Evolutionary conservation across 192 early-diverging fungal species (phyloP).

Genomic region (Coemansia sp.): DNA sequence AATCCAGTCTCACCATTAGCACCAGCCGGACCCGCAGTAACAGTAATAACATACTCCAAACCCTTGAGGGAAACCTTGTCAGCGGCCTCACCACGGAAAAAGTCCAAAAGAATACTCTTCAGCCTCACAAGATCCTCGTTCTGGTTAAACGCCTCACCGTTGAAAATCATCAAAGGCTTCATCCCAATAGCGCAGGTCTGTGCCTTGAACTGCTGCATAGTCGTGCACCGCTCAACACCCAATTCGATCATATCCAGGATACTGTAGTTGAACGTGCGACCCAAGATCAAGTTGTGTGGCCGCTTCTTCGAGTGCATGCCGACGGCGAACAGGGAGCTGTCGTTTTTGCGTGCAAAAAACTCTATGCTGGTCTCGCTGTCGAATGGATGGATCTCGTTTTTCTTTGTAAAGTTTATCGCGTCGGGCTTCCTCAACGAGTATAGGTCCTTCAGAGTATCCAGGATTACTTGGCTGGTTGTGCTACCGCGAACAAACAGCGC

Average conservation of each 20-base stretch:
- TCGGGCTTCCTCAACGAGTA: conserved; percentile 90
- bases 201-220: conserved; percentile 76
- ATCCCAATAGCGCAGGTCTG: conserved; percentile 81
- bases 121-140: conserved; percentile 71
- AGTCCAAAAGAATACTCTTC: conserved; percentile 85
- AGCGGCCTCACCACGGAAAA: conserved; percentile 81
- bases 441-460: conserved; percentile 87
- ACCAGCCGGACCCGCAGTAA: conserved; percentile 70
- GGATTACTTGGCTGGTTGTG: conserved; percentile 82
- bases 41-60: conserved; percentile 84
- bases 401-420: conserved; percentile 87
- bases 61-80: conserved; percentile 84
- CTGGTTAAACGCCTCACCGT: conserved; percentile 83
- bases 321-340: conserved; percentile 87
- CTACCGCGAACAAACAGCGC: conserved; percentile 89
- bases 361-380: conserved; percentile 90
- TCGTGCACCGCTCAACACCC: conserved; percentile 70
- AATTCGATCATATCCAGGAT: conserved; percentile 96
- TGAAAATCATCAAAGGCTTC: conserved; percentile 88
- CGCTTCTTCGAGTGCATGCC: conserved; percentile 96
- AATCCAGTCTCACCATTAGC: conserved; percentile 63
- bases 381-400: conserved; percentile 96
- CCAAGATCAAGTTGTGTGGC: conserved; percentile 90
- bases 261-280: conserved; percentile 92
- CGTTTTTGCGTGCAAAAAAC: conserved; percentile 96